Percentiles rank a stretch among this genome's conserved stretches.
Conservation (phyloP, 2,329 filamentous ascomycete genomes). For the Verticillium dahliae region DNA sequence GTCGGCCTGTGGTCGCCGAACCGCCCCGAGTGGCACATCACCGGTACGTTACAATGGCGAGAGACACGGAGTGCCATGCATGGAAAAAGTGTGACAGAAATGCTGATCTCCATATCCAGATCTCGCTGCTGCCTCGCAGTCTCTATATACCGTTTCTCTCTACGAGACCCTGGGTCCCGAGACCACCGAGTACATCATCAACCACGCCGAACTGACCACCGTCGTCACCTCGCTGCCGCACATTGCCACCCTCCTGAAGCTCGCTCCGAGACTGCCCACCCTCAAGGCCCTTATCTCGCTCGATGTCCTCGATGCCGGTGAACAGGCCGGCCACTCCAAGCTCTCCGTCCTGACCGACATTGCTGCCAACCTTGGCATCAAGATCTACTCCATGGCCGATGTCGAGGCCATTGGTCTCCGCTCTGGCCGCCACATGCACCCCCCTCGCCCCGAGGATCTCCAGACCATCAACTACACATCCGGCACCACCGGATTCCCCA, state of each 20-base stretch:
- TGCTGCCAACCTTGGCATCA: constrained; percentile 66
- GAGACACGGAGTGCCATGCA: too few species aligned
- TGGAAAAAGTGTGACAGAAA: not conserved
- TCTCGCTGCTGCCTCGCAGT: constrained; percentile 79
- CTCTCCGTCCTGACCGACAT: constrained; percentile 68
- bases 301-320: constrained; percentile 75
- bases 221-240: constrained; percentile 76
- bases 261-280: constrained; percentile 67
- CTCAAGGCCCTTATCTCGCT: constrained; percentile 86
- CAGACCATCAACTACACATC: constrained; percentile 91
- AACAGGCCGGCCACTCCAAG: constrained; percentile 73
- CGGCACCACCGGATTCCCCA: constrained; percentile 75
- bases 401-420: constrained; percentile 76
- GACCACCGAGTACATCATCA: constrained; percentile 91
- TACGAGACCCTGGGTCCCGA: constrained; percentile 95
- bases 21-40: constrained; percentile 80
- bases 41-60: constrained; percentile 40
- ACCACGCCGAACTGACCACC: constrained; percentile 71
- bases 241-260: constrained; percentile 72
- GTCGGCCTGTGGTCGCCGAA: constrained; percentile 85
- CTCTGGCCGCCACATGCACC: constrained; percentile 62
- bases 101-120: constrained; percentile 40
- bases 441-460: constrained; percentile 67
- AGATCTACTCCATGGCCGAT: constrained; percentile 71
- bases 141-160: constrained; percentile 83